Conservation (phyloP, 1,284 basidiomycete species). For the Sanghuangporus sanghuang region DNA sequence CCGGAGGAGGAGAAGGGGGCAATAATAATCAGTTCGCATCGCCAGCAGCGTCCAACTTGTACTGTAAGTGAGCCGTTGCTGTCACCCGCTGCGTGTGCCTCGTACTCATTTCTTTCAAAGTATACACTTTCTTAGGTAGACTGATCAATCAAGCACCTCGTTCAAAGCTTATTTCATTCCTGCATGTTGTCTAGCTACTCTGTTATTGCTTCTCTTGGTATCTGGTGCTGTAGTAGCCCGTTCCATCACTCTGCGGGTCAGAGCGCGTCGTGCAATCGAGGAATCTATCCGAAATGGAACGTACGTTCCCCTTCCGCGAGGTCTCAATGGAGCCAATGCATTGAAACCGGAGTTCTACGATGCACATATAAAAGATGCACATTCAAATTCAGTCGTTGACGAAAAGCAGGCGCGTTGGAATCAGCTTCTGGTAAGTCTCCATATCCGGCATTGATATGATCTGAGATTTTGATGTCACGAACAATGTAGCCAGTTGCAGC, state of each 20-base stretch:
- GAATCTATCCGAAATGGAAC: conserved; percentile 61
- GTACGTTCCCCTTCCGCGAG: conserved; percentile 37
- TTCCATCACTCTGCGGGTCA: conserved; percentile 50
- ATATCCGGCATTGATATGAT: background rate
- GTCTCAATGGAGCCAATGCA: conserved; percentile 10
- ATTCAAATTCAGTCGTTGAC: conserved; percentile 10
- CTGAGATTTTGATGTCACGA: background rate
- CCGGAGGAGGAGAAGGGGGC: background rate
- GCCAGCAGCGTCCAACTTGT: conserved; percentile 6
- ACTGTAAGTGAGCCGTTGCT: background rate
- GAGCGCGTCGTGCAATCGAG: conserved; percentile 49
- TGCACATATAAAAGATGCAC: conserved; percentile 29
- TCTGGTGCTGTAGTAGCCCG: conserved; percentile 58
- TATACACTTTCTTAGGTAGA: conserved; percentile 16
- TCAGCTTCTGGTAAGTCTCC: background rate
- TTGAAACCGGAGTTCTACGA: conserved; percentile 49
- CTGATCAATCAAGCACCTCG: background rate
- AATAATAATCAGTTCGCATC: background rate
- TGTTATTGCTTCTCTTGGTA: conserved; percentile 59
- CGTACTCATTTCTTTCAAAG: background rate
- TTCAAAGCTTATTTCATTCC: background rate
- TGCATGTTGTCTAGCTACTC: conserved; percentile 38
- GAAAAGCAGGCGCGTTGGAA: background rate
- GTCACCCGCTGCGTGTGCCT: background rate
- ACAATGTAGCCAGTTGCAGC: conserved; percentile 7